A percentile compares a stretch with the other conserved stretches of the same genome.
Conservation (phyloP, 2,329 filamentous ascomycete species). For the Anthostomella pinea region DNA sequence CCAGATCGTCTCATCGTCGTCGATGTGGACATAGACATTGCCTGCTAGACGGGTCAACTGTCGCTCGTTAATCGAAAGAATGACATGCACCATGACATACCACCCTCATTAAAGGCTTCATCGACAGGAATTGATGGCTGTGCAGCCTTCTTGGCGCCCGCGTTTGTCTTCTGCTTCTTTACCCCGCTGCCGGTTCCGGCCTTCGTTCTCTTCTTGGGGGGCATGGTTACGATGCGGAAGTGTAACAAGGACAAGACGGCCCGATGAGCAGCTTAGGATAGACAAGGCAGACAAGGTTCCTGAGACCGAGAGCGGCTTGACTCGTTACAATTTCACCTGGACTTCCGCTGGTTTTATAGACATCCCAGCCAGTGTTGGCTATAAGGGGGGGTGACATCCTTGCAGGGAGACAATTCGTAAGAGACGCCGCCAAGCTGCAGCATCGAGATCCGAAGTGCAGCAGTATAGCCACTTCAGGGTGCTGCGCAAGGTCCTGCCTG, state of each 20-base stretch:
- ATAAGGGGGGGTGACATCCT: no score
- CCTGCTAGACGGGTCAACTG: constrained; percentile 3
- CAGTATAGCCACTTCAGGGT: background rate
- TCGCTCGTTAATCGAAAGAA: background rate
- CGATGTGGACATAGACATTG: constrained; percentile 14
- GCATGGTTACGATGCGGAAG: constrained; percentile 6
- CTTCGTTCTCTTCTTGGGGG: constrained; percentile 10
- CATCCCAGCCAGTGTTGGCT: no score
- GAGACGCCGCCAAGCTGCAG: constrained; percentile 2
- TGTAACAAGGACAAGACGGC: background rate
- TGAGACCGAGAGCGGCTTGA: no score
- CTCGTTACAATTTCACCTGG: no score
- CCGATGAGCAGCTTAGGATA: background rate
- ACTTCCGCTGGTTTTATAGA: no score
- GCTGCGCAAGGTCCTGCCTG: constrained; percentile 6
- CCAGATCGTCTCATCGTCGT: constrained; percentile 14
- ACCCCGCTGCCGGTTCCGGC: constrained; percentile 4
- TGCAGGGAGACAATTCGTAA: no score
- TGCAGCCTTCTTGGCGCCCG: constrained; percentile 5
- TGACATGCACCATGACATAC: constrained; percentile 4
- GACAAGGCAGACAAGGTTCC: background rate
- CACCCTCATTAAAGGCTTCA: constrained; percentile 16
- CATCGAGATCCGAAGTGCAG: background rate
- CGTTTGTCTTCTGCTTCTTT: constrained; percentile 20
- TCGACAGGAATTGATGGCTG: constrained; percentile 15